Conservation (phyloP, 148 eudicot species). For the Polygonum maritimum region DNA sequence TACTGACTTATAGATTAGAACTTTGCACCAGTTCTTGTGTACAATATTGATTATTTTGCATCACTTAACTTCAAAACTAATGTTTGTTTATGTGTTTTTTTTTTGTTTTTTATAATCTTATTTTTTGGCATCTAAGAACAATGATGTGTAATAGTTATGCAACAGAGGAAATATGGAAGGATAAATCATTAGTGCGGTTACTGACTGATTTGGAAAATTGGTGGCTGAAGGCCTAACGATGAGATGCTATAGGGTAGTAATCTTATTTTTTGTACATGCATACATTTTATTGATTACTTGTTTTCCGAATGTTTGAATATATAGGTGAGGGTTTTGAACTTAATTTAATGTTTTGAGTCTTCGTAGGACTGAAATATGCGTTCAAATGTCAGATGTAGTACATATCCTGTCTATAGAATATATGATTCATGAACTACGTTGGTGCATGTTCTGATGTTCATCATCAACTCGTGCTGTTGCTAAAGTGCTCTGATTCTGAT, state of each 20-base stretch:
- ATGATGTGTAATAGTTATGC: not conserved
- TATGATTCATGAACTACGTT: not conserved
- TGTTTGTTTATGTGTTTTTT: not conserved
- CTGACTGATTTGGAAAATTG: not conserved
- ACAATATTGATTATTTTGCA: too few species aligned
- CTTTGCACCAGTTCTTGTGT: not conserved
- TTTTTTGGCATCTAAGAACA: not conserved
- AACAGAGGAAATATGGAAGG: not conserved
- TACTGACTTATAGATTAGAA: not conserved
- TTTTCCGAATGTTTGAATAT: not conserved
- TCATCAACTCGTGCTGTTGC: not conserved
- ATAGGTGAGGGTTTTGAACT: not conserved
- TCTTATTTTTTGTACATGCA: not conserved
- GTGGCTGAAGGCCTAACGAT: not conserved
- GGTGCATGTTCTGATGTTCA: not conserved
- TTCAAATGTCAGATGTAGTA: not conserved
- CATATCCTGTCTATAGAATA: not conserved
- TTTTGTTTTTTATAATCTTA: not conserved
- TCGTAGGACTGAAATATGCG: not conserved
- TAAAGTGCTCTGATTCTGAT: not conserved
- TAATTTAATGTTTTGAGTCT: not conserved
- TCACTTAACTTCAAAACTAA: not conserved
- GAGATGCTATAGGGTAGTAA: not conserved
- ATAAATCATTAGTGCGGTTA: not conserved
- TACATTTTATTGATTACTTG: not conserved